phyloP scores from a whole-genome alignment of 495 filamentous ascomycete species.

The Gamarada debralockiae region DNA sequence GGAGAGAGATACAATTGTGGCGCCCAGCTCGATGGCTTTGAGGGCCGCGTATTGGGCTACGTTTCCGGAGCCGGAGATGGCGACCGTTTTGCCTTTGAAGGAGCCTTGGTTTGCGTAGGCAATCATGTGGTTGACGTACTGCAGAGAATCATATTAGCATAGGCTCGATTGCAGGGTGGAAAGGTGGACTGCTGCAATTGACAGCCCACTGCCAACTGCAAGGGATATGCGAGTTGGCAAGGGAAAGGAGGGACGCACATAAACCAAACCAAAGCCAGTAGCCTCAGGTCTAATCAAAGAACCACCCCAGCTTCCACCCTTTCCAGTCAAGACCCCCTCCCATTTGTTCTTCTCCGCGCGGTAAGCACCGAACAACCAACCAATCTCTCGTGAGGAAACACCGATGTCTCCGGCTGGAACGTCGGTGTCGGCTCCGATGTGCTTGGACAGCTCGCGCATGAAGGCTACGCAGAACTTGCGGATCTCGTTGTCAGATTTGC shows the following conservation, averaged over 20 bases:
- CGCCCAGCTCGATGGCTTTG: slow-evolving; percentile 95
- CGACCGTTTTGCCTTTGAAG: slow-evolving; percentile 89
- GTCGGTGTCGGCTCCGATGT: slow-evolving; percentile 96
- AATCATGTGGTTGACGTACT: slow-evolving; percentile 95
- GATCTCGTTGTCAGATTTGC: slow-evolving; percentile 96
- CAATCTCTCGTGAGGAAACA: slow-evolving; percentile 84
- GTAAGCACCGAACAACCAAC: slow-evolving; percentile 96
- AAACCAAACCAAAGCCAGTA: slow-evolving; percentile 94
- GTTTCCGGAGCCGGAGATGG: slow-evolving; percentile 96
- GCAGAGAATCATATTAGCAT: slow-evolving; percentile 2
- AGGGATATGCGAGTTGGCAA: background rate
- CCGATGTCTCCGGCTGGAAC: slow-evolving; percentile 95
- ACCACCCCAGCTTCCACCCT: slow-evolving; percentile 91
- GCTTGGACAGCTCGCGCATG: slow-evolving; percentile 90
- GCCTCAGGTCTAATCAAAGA: slow-evolving; percentile 94
- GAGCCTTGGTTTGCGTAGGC: slow-evolving; percentile 79
- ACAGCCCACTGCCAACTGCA: background rate
- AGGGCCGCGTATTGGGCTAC: slow-evolving; percentile 97
- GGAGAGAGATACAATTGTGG: slow-evolving; percentile 87
- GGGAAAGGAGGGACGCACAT: slow-evolving; percentile 39
- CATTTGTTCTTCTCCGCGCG: slow-evolving; percentile 81
- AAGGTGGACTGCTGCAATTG: background rate
- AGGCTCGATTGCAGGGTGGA: slow-evolving; percentile 11
- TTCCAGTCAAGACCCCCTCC: slow-evolving; percentile 95
- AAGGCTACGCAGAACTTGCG: slow-evolving; percentile 95